A percentile compares a stretch with the other conserved stretches of the same genome.
These are phyloP conservation scores for Cerioporus squamosus DNA, from an alignment of 1,284 basidiomycete species.

Conservation along the genomic window DNA sequence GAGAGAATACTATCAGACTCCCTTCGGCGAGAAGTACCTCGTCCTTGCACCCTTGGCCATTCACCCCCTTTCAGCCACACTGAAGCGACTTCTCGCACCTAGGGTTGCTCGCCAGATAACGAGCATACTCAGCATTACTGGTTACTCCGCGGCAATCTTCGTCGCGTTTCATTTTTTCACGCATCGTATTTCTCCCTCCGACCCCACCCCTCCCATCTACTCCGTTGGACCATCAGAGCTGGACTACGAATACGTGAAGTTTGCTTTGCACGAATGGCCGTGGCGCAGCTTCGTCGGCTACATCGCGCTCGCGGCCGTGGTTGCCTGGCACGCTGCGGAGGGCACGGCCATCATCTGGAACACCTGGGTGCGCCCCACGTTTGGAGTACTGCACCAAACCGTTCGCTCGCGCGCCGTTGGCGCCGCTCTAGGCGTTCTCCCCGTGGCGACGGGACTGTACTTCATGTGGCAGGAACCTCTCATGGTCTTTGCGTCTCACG, in stretches of 20 bases:
- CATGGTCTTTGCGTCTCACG: constrained; percentile 56
- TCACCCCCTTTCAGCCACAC: constrained; percentile 58
- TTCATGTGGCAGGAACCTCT: constrained; percentile 58
- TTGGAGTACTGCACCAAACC: constrained; percentile 29
- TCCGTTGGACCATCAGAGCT: constrained; percentile 69
- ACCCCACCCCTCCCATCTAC: constrained; percentile 49
- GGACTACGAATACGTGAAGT: constrained; percentile 77
- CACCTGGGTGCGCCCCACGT: constrained; percentile 40
- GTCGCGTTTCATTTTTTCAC: constrained; percentile 67
- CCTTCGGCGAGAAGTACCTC: constrained; percentile 64
- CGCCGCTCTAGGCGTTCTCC: constrained; percentile 41
- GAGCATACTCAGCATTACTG: constrained; percentile 56
- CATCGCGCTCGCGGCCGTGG: constrained; percentile 53
- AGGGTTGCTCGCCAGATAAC: constrained; percentile 44
- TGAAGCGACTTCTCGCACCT: constrained; percentile 55
- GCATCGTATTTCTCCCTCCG: constrained; percentile 59
- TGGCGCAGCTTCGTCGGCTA: constrained; percentile 64
- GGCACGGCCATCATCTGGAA: constrained; percentile 59
- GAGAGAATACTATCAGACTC: constrained; percentile 78
- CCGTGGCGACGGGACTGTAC: constrained; percentile 58
- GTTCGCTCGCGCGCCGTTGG: constrained; percentile 38
- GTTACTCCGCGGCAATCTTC: constrained; percentile 56
- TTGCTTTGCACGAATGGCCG: constrained; percentile 63
- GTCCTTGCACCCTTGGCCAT: constrained; percentile 61
- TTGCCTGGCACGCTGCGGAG: constrained; percentile 60